Evolutionary conservation across 2,329 filamentous ascomycete species (phyloP), one percentile per base, ranked within the genome.

Genomic region (Aspergillus udagawae): DNA sequence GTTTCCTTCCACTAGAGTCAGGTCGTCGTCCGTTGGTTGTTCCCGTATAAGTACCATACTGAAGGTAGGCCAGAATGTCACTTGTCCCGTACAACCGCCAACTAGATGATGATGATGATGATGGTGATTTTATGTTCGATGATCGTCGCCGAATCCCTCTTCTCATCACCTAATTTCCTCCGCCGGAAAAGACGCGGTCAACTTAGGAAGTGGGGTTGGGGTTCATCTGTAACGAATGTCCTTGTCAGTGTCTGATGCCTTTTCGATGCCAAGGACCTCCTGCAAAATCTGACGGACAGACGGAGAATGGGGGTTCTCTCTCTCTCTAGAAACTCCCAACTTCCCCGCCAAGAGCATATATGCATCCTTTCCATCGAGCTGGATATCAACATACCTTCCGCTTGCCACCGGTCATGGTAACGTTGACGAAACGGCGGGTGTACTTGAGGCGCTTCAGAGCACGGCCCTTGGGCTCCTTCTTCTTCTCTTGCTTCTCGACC

Each of bases 381-480:
- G 12, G n/a, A 20, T 50, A 32, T 25, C n/a, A 53, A 60, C 64
- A 75, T 80, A 94, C 91, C 91, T 97, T 97, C 81, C 93, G 86
- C 92, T 97, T 97, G 83, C 93, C 93, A 80, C 92, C 92, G 68
- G 92, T 95, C 82, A 96, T 86, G 75, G 91, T 94, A 77, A 97
- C 92, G 83, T 97, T 97, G 71, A 97, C 92, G 84, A 97, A 97
- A 75, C 93, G 92, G 79, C 93, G 90, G 72, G 91, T 96, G 87
- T 97, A 97, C 79, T 86, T 87, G 79, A 95, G 87, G 76, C 93
- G 87, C 92, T 97, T 97, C 83, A 94, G 91, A 71, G 93, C 93
- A 77, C 93, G 92, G 77, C 93, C 93, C 88, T 97, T 97, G 77
- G 93, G 92, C 72, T 83, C 85, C 90, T 97, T 97, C 82, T 90